Conservation (phyloP, 2,329 filamentous ascomycete species). For the Paraphaeosphaeria sporulosa region DNA sequence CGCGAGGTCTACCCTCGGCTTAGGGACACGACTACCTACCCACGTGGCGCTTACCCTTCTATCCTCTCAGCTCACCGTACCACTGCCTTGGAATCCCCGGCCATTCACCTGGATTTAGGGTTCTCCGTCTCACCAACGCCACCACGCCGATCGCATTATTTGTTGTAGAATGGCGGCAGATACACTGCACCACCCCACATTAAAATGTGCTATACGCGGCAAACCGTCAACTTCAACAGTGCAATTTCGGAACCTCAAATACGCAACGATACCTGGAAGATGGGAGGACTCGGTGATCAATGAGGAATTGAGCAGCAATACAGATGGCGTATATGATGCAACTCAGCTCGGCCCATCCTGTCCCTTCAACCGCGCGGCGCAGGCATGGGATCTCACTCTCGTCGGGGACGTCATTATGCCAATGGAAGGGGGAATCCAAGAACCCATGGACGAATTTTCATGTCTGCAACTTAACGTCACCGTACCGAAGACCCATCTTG, state of each 20-base stretch:
- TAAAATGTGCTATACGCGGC: slow-evolving; percentile 29
- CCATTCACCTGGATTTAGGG: not conserved
- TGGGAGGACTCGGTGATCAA: slow-evolving; percentile 40
- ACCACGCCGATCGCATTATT: not conserved
- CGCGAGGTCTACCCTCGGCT: slow-evolving; percentile 4
- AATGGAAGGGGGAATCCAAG: slow-evolving; percentile 27
- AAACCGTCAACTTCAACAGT: slow-evolving; percentile 25
- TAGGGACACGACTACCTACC: not conserved
- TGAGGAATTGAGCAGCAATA: slow-evolving; percentile 14
- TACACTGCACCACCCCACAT: slow-evolving; percentile 22
- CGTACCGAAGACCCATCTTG: slow-evolving; percentile 30
- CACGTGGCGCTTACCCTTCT: not conserved
- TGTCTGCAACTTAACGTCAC: slow-evolving; percentile 47
- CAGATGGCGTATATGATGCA: slow-evolving; percentile 36
- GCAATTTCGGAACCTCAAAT: slow-evolving; percentile 49
- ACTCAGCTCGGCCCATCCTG: slow-evolving; percentile 48
- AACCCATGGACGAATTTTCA: slow-evolving; percentile 43
- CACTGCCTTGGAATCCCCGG: not conserved
- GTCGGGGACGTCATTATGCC: slow-evolving; percentile 27
- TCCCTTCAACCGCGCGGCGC: slow-evolving; percentile 43
- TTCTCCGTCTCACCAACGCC: not conserved
- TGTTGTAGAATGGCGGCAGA: slow-evolving; percentile 8
- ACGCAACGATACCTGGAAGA: slow-evolving; percentile 42
- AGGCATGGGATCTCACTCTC: slow-evolving; percentile 38
- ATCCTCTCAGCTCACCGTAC: not conserved